Conservation (phyloP, 352 stramenopile species). For the Globisporangium polare region DNA sequence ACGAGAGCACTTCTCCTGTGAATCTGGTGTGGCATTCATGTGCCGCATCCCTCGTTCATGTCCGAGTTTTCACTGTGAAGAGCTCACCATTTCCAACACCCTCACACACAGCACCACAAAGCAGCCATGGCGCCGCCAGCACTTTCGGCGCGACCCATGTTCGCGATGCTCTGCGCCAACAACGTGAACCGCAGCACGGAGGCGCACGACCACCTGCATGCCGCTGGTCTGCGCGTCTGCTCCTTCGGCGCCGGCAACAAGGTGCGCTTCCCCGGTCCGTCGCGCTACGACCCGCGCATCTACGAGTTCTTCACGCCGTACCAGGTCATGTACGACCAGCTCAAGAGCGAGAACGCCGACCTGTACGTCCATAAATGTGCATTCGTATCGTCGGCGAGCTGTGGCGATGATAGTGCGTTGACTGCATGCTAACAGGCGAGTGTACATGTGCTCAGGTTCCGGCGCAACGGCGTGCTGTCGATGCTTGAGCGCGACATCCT, state of each 20-base stretch:
- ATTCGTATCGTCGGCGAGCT: background rate
- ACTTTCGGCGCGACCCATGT: conserved; percentile 41
- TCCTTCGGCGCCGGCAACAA: conserved; percentile 86
- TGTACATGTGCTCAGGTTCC: conserved; percentile 42
- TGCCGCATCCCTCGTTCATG: background rate
- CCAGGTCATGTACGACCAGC: conserved; percentile 79
- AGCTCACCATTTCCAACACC: no score
- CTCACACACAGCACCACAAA: background rate
- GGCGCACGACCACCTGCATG: conserved; percentile 82
- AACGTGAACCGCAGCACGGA: conserved; percentile 91
- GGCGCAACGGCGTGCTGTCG: conserved; percentile 74
- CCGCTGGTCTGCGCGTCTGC: conserved; percentile 71
- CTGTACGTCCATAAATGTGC: conserved; percentile 30
- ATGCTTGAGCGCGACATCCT: conserved; percentile 88
- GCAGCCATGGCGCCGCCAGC: background rate
- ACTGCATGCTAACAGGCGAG: background rate
- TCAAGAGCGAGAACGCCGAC: conserved; percentile 75
- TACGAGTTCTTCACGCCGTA: conserved; percentile 89
- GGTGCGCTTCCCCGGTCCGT: conserved; percentile 79
- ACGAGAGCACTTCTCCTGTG: no score
- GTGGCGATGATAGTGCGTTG: background rate
- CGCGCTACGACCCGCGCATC: conserved; percentile 68
- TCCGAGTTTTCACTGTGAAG: background rate
- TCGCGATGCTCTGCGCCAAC: conserved; percentile 87
- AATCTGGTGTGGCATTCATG: no score